Evolutionary conservation across 1,139 yeast species (phyloP), one percentile per base, ranked within the genome.

Genomic region (Candida smagusa): DNA sequence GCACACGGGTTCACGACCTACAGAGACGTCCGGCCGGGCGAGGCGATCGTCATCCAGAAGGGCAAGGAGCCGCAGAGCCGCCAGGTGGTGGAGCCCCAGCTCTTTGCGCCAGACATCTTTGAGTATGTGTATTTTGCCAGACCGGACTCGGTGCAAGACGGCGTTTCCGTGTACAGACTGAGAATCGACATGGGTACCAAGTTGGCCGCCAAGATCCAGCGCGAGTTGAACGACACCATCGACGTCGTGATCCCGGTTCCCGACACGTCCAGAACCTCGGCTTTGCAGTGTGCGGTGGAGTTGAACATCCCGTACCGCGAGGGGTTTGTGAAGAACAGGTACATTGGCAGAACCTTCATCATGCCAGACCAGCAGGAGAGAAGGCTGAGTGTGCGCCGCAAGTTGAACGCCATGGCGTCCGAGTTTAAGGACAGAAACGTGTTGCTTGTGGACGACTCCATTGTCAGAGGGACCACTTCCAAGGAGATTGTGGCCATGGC

Each of bases 181-280:
- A 81, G 98, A 60, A 74, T 92, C 47, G 90, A 82, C 46, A 94
- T 94, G 98, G 99, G 99, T 50, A 81, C 76, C 48, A 86, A 84
- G 57, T 74, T 92, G 42, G 98, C 97, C 7, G 65, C 72, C 36
- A 84, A 81, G 55, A 84, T 94, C 46, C 61, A 71, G 38, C 51
- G 59, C 30, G 62, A 68, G n/a, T 72, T 83, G 46, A 49, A 63
- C 7, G 80, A 81, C 33, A 64, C 63, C 26, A 84, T 92, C 43
- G 99, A 92, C 54, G 98, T 90, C 32, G 96, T 94, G 31, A 88
- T 92, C 39, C 97, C 98, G 1, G 98, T 92, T 7, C 99, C 99
- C 8, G 99, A 92, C 59, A 94, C 98, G 11, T 82, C 97, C 7
- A 78, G 97, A 61, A 90, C 95, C 32, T 83, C 96, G 23, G 98